Evolutionary conservation across 148 eudicot species (phyloP).

Genomic region (Arbutus unedo): DNA sequence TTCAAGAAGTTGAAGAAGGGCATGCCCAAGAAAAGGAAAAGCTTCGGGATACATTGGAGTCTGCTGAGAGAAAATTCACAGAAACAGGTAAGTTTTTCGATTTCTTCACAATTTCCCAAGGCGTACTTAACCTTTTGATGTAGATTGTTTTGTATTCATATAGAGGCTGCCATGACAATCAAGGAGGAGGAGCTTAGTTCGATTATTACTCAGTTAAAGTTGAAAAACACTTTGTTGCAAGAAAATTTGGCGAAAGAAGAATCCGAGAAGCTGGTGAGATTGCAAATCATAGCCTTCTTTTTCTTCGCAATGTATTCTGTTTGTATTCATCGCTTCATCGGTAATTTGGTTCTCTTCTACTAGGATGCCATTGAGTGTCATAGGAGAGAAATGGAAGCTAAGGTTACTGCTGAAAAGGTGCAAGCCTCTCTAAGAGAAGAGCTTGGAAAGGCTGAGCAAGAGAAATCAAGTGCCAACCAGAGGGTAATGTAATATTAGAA

Average conservation of each 20-base stretch:
- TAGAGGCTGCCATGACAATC: slow-evolving; percentile 43
- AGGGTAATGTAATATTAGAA: slow-evolving; percentile 34
- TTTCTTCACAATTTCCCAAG: background rate
- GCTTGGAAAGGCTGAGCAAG: slow-evolving; percentile 50
- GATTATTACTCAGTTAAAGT: slow-evolving; percentile 34
- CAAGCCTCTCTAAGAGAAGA: slow-evolving; percentile 45
- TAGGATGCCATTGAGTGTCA: slow-evolving; percentile 51
- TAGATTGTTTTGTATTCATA: slow-evolving; percentile 6
- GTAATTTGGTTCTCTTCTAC: slow-evolving; percentile 11
- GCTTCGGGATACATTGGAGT: slow-evolving; percentile 33
- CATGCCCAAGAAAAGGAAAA: slow-evolving; percentile 48
- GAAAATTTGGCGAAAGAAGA: slow-evolving; percentile 44
- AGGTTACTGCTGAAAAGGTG: slow-evolving; percentile 45
- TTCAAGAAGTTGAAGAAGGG: slow-evolving; percentile 51
- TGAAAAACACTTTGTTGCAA: slow-evolving; percentile 34
- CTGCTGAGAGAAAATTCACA: slow-evolving; percentile 38
- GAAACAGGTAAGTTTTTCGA: slow-evolving; percentile 41
- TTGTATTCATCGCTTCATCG: background rate
- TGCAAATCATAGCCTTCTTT: background rate
- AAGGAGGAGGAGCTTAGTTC: slow-evolving; percentile 55
- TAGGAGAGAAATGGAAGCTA: slow-evolving; percentile 54
- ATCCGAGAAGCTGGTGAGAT: slow-evolving; percentile 55
- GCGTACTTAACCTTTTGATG: background rate
- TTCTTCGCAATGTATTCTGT: background rate
- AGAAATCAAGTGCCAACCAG: slow-evolving; percentile 41